Base-by-base conservation (phyloP, 441 rosid genomes). In the Populus hybrid region DNA sequence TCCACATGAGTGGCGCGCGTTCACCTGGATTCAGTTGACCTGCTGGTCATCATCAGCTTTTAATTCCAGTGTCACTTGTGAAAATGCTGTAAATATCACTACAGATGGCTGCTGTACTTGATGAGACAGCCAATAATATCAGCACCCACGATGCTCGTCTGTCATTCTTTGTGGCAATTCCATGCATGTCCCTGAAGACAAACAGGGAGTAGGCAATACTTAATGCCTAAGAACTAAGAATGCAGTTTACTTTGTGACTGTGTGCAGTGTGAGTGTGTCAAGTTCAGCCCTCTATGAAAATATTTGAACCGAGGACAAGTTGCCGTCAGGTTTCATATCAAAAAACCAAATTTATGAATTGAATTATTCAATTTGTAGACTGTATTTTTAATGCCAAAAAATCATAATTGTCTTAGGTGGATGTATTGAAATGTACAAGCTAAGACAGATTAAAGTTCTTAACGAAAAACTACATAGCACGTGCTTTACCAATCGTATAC, bases 121-220 rank as follows among this genome's bases (percentile, higher is more conserved):
- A 86, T 10, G 88, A 81, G 74, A 85, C 78, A 5, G 93, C 88
- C 75, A 89, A 79, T 30, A 83, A 7, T 70, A 91, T 84, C 93
- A 89, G 87, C 40, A 86, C 26, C 91, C 90, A 88, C 23, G 92
- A 85, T 36, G 78, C 79, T 75, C 84, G 8, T 76, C 75, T 86
- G 82, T 89, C 93, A 8, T 79, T 85, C 86, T 82, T 86, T 5
- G 89, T 88, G 61, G 91, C 87, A 53, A 87, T 85, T 70, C 91
- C 87, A 67, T 85, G 85, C 53, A 80, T 76, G 69, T 91, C 90
- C 87, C 92, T 89, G 81, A 59, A 80, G 30, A 0, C 9, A 71
- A 32, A 19, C 70, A 72, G 11, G 23, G 9, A 21, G 70, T 66
- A 35, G 6, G 46, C 7, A 42, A 42, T 10, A 42, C 50, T 42